Percentiles rank a stretch among this genome's conserved stretches.
These are phyloP conservation scores for Podaxis pistillaris DNA, from an alignment of 768 basidiomycete genomes.

Conservation along the genomic window DNA sequence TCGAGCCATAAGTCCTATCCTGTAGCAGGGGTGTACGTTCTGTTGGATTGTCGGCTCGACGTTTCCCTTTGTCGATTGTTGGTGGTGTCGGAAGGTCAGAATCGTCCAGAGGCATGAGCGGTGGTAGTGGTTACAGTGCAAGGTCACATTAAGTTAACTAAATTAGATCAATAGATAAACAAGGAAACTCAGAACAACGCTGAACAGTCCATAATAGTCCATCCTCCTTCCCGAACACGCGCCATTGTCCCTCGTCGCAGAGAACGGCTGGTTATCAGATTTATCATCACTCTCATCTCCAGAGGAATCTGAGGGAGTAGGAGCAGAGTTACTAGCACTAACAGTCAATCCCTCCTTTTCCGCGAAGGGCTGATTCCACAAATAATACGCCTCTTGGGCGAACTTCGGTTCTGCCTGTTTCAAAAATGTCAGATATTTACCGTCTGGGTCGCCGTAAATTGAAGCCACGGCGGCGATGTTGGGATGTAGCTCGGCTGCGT, in stretches of 20 bases:
- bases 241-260: background rate
- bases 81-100: background rate
- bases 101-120: slow-evolving; percentile 4
- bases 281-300: background rate
- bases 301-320: background rate
- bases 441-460: slow-evolving; percentile 60
- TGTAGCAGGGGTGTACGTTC: slow-evolving; percentile 58
- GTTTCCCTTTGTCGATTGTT: slow-evolving; percentile 49
- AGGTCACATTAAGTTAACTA: background rate
- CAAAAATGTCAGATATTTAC: slow-evolving; percentile 52
- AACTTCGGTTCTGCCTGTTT: slow-evolving; percentile 35
- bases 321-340: background rate
- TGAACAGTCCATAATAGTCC: slow-evolving; percentile 3
- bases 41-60: slow-evolving; percentile 41
- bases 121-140: slow-evolving; percentile 1
- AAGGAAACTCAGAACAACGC: background rate
- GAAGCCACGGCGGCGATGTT: slow-evolving; percentile 55
- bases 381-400: slow-evolving; percentile 43
- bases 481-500: slow-evolving; percentile 52
- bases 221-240: background rate
- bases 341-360: slow-evolving; percentile 16
- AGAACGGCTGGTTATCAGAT: background rate
- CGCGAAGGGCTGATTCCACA: slow-evolving; percentile 56
- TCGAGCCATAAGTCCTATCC: slow-evolving; percentile 29
- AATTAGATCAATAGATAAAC: slow-evolving; percentile 11